These are phyloP conservation scores for Saturnispora sekii DNA, from an alignment of 805 yeast genomes.

Conservation along the genomic window DNA sequence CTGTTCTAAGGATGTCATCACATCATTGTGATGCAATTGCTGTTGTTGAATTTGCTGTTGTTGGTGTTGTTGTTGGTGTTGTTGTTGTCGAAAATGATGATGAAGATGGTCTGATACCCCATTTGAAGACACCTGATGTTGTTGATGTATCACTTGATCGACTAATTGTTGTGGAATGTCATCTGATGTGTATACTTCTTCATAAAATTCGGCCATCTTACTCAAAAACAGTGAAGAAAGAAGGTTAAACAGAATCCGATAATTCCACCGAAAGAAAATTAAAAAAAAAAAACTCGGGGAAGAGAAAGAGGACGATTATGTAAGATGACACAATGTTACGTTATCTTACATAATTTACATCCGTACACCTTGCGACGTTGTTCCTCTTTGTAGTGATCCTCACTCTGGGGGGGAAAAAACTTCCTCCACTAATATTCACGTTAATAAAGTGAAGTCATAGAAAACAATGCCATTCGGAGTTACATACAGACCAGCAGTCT, in stretches of 20 bases:
- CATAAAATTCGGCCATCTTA: no score
- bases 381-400: not conserved
- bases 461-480: constrained; percentile 18
- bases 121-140: no score
- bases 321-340: no score
- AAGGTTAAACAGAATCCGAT: no score
- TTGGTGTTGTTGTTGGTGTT: constrained; percentile 4
- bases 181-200: not conserved
- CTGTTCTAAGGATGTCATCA: not conserved
- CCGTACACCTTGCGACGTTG: constrained; percentile 2
- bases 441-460: not conserved
- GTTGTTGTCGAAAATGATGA: not conserved
- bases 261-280: no score
- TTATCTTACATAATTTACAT: not conserved
- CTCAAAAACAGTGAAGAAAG: no score
- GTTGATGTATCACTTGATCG: not conserved
- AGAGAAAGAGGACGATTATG: no score
- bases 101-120: not conserved
- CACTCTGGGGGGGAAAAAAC: not conserved
- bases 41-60: not conserved
- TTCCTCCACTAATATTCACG: not conserved
- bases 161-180: constrained; percentile 3
- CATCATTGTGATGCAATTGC: not conserved
- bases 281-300: no score
- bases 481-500: constrained; percentile 29